phyloP scores from a whole-genome alignment of 768 basidiomycete species.

The Amanita jacksonii region DNA sequence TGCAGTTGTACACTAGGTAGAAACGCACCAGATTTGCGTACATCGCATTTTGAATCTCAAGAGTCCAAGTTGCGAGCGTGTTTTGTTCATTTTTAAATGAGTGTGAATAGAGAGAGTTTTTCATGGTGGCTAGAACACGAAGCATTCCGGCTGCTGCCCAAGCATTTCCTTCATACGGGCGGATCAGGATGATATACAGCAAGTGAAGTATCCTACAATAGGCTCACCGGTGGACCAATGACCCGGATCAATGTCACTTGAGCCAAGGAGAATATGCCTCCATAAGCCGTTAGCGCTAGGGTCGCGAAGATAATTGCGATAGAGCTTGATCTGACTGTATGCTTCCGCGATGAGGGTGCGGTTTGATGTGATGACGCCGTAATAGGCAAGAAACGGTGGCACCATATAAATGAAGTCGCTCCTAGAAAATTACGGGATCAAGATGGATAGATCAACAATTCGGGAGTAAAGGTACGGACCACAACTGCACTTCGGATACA shows the following conservation, averaged over 20 bases:
- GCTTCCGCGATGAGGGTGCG: slow-evolving; percentile 49
- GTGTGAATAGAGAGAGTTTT: slow-evolving; percentile 45
- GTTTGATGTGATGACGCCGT: slow-evolving; percentile 55
- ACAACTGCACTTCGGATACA: slow-evolving; percentile 56
- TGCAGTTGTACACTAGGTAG: too few species aligned
- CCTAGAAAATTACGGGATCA: slow-evolving; percentile 28
- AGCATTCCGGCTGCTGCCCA: slow-evolving; percentile 90
- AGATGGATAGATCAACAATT: neutral
- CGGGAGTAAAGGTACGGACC: too few species aligned
- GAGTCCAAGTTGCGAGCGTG: slow-evolving; percentile 55
- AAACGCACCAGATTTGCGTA: slow-evolving; percentile 48
- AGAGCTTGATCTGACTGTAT: slow-evolving; percentile 63
- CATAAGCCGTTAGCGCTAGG: slow-evolving; percentile 44
- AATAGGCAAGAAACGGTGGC: slow-evolving; percentile 81
- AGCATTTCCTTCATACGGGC: slow-evolving; percentile 49
- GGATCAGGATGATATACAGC: slow-evolving; percentile 1
- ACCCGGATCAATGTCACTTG: slow-evolving; percentile 43
- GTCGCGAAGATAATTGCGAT: slow-evolving; percentile 58
- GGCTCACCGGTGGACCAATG: slow-evolving; percentile 72
- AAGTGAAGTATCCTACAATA: neutral
- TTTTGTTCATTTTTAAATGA: slow-evolving; percentile 40
- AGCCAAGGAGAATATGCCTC: slow-evolving; percentile 66
- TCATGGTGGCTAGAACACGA: slow-evolving; percentile 69
- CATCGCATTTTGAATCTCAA: slow-evolving; percentile 68
- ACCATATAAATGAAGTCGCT: slow-evolving; percentile 80